phyloP scores from a whole-genome alignment of 2,329 filamentous ascomycete species.

The Penicillium psychrosexuale region DNA sequence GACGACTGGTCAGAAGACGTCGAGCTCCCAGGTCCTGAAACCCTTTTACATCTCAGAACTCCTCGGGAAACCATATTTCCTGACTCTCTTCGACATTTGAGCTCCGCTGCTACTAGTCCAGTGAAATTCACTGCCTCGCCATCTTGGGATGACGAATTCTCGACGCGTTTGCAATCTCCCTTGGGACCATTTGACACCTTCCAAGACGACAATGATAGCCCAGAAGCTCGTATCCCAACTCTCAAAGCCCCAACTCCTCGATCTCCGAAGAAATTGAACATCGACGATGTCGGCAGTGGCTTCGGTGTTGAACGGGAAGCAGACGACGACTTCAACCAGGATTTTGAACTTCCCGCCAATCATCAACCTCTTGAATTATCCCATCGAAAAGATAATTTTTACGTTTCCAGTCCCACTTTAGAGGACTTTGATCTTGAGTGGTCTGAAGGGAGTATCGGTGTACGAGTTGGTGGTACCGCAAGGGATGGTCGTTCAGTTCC shows the following conservation, averaged over 20 bases:
- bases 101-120: constrained; percentile 44
- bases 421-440: constrained; percentile 82
- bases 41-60: constrained; percentile 61
- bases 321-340: constrained; percentile 70
- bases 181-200: constrained; percentile 60
- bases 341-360: constrained; percentile 68
- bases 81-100: constrained; percentile 66
- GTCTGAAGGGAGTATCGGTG: constrained; percentile 89
- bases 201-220: constrained; percentile 59
- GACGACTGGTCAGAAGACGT: constrained; percentile 81
- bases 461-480: constrained; percentile 80
- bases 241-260: constrained; percentile 66
- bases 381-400: constrained; percentile 58
- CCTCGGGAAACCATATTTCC: constrained; percentile 62
- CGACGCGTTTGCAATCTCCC: constrained; percentile 53
- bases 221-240: constrained; percentile 61
- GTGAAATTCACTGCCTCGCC: constrained; percentile 33
- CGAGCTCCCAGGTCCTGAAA: constrained; percentile 60
- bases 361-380: constrained; percentile 63
- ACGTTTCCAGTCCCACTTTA: constrained; percentile 57
- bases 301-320: constrained; percentile 42
- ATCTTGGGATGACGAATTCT: constrained; percentile 37
- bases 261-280: constrained; percentile 50
- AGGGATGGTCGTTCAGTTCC: constrained; percentile 75
- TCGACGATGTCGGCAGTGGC: constrained; percentile 32